Evolutionary conservation across 2,329 filamentous ascomycete genomes (phyloP).

Genomic region (Hirsutella rhossiliensis): DNA sequence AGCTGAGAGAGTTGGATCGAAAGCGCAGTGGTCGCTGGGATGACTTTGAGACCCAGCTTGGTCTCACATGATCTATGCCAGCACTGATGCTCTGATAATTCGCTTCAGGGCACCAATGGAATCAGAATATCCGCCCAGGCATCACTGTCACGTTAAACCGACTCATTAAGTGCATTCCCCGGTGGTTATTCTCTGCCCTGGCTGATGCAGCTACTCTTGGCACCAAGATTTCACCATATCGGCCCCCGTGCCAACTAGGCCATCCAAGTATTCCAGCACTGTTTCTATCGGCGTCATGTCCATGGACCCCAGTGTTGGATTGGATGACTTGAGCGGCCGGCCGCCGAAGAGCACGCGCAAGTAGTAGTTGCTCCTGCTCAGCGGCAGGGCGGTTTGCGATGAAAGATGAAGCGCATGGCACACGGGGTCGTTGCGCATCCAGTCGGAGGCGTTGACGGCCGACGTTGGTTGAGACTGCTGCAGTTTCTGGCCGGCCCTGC

Average conservation of each 20-base stretch:
- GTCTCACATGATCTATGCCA: slow-evolving; percentile 7
- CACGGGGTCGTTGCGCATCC: too few relatives aligned
- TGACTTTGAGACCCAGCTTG: slow-evolving; percentile 45
- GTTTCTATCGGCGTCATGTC: slow-evolving; percentile 58
- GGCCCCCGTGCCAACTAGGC: slow-evolving; percentile 46
- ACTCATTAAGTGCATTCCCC: too few relatives aligned
- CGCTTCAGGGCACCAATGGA: too few relatives aligned
- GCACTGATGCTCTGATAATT: too few relatives aligned
- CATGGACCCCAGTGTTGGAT: slow-evolving; percentile 53
- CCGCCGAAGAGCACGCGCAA: slow-evolving; percentile 63
- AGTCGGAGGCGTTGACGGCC: not conserved
- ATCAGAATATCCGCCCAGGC: too few relatives aligned
- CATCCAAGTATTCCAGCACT: slow-evolving; percentile 60
- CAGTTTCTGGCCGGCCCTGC: slow-evolving; percentile 9
- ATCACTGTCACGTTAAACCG: too few relatives aligned
- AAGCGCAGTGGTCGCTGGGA: slow-evolving; percentile 64
- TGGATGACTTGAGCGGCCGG: slow-evolving; percentile 52
- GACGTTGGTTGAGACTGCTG: too few relatives aligned
- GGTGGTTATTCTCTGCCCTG: too few relatives aligned
- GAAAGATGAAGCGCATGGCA: too few relatives aligned
- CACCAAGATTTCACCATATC: slow-evolving; percentile 26
- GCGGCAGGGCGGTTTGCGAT: not conserved
- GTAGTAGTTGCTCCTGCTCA: slow-evolving; percentile 26
- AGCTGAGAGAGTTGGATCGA: slow-evolving; percentile 59
- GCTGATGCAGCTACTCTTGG: not conserved